Base-by-base conservation (phyloP, 345 rosid genomes). In the Linum tenue region DNA sequence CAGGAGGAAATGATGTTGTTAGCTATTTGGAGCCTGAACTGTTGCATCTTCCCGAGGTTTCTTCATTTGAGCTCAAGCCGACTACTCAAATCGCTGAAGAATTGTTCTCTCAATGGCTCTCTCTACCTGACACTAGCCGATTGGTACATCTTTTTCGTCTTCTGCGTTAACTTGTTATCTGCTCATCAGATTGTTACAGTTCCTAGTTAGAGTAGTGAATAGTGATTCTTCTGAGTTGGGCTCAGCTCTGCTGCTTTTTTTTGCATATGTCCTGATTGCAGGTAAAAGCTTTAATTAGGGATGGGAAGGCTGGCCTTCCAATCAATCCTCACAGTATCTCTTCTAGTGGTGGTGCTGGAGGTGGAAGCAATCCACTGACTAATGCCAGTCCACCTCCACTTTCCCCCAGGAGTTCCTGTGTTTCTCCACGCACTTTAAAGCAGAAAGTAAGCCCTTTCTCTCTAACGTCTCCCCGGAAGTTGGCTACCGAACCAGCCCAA, bases 31-130 rank as follows among this genome's bases (percentile, higher is more conserved):
- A 82, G 71, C 72, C 88, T 11, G 92, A 83, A 68, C 72, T 87
- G 39, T 76, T 92, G 82, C 87, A 89, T 82, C 88, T 85, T 51
- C 86, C 83, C 1, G 89, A 84, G 69, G 75, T 83, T 12, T 84
- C 96, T 73, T 81, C 90, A 6, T 64, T 67, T 42, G 80, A 78
- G 59, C 80, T 86, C 37, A 85, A 83, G 75, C 56, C 80, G 7
- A 79, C 73, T 53, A 75, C 80, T 68, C 79, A 79, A 58, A 72
- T 84, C 38, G 85, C 84, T 17, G 86, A 89, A 59, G 74, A 72
- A 57, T 73, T 89, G 74, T 89, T 85, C 81, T 82, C 86, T 38
- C 89, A 78, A 76, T 92, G 98, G 96, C 92, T 89, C 72, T 87
- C 98, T 9, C 88, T 87, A 5, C 91, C 92, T 2, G 87, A 84